These are phyloP conservation scores for Arthrobotrys sphaeroides DNA, from an alignment of 2,329 filamentous ascomycete genomes.

Conservation along the genomic window DNA sequence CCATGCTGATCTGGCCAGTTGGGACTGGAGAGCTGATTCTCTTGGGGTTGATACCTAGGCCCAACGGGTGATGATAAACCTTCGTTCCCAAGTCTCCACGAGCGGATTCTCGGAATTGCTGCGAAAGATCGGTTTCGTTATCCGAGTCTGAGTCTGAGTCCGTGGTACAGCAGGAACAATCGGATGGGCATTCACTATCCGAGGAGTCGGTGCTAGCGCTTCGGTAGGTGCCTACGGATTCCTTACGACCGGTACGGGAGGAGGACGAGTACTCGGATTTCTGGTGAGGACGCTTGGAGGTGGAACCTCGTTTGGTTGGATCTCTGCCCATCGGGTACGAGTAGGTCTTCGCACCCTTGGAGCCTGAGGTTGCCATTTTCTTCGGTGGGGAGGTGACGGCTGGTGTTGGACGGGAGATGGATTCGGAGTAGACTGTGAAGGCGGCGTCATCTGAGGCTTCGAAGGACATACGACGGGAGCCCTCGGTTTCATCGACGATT, in stretches of 20 bases:
- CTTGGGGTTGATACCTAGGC: conserved; percentile 31
- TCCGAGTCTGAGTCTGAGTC: conserved; percentile 45
- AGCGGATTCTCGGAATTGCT: conserved; percentile 43
- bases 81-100: conserved; percentile 50
- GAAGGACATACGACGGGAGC: conserved; percentile 37
- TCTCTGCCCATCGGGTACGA: conserved; percentile 13
- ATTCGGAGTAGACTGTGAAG: conserved; percentile 45
- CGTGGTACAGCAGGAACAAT: conserved; percentile 49
- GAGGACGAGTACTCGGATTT: conserved; percentile 36
- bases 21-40: conserved; percentile 49
- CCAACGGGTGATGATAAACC: conserved; percentile 38
- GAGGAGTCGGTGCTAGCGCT: conserved; percentile 49
- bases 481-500: conserved; percentile 46
- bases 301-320: conserved; percentile 9
- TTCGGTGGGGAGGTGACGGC: conserved; percentile 32
- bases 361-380: conserved; percentile 15
- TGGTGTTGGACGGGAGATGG: conserved; percentile 35
- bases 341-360: conserved; percentile 25
- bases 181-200: conserved; percentile 47
- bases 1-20: conserved; percentile 32
- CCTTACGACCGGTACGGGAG: conserved; percentile 35
- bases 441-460: conserved; percentile 43
- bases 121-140: conserved; percentile 32
- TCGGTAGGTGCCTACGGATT: conserved; percentile 45
- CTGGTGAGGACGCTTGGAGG: conserved; percentile 4